These are phyloP conservation scores for Quercus engelmannii DNA, from an alignment of 306 rosid species.

Conservation along the genomic window DNA sequence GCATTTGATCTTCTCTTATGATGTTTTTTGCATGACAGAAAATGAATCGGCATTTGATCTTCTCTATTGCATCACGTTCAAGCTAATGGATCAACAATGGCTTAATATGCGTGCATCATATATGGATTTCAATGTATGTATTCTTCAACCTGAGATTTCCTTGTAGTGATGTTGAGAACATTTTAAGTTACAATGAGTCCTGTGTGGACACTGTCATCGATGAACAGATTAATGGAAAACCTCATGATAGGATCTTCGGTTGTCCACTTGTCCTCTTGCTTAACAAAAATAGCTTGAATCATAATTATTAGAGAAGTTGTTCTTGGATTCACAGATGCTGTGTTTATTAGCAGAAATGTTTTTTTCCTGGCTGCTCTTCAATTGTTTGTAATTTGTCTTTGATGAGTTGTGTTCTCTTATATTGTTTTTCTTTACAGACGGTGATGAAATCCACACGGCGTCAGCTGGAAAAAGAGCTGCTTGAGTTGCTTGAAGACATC, in stretches of 20 bases:
- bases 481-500: constrained; percentile 65
- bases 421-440: constrained; percentile 46
- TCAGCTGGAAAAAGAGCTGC: constrained; percentile 92
- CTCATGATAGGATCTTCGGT: background rate
- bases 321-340: background rate
- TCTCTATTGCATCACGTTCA: constrained; percentile 95
- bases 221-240: background rate
- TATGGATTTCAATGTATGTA: constrained; percentile 97
- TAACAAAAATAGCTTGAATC: background rate
- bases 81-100: constrained; percentile 98
- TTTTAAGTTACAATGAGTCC: background rate
- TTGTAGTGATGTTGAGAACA: background rate
- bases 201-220: background rate
- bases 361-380: background rate
- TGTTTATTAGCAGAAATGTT: constrained; percentile 11
- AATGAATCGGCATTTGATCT: constrained; percentile 88
- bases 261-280: background rate
- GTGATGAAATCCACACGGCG: constrained; percentile 96
- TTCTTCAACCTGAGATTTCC: constrained; percentile 14
- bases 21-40: constrained; percentile 45
- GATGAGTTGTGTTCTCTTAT: constrained; percentile 10
- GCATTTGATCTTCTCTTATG: background rate
- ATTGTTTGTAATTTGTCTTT: constrained; percentile 15
- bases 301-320: background rate
- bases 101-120: constrained; percentile 96